These are phyloP conservation scores for Diaporthe longicolla DNA, from an alignment of 2,329 filamentous ascomycete species.

Conservation along the genomic window DNA sequence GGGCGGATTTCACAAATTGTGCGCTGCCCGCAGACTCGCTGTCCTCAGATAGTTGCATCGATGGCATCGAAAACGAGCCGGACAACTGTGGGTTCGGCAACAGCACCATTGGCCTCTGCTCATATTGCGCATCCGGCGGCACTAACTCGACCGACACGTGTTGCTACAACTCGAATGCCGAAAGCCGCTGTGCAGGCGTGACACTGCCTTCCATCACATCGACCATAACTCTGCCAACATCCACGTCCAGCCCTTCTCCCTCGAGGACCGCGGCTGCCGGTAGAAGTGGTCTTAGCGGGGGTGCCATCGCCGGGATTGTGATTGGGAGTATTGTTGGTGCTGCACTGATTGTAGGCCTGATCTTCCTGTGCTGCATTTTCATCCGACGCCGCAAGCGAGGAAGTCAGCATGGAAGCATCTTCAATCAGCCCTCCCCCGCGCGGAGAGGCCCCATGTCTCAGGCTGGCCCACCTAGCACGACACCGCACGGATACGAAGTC, in stretches of 20 bases:
- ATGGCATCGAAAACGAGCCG: conserved; percentile 84
- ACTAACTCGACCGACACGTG: conserved; percentile 95
- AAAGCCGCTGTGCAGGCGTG: conserved; percentile 81
- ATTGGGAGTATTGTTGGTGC: conserved; percentile 83
- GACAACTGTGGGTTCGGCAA: conserved; percentile 87
- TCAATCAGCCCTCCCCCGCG: conserved; percentile 91
- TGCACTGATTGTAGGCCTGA: conserved; percentile 76
- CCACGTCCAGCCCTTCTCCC: conserved; percentile 61
- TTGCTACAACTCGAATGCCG: conserved; percentile 86
- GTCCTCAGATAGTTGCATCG: conserved; percentile 79
- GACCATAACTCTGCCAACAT: conserved; percentile 73
- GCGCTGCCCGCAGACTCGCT: conserved; percentile 86
- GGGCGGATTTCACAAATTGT: conserved; percentile 93
- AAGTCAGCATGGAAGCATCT: conserved; percentile 79
- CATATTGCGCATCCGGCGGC: conserved; percentile 86
- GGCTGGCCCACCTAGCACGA: conserved; percentile 48
- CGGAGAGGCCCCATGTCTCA: conserved; percentile 64
- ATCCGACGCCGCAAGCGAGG: conserved; percentile 64
- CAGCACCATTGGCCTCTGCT: conserved; percentile 82
- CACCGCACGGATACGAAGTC: conserved; percentile 75
- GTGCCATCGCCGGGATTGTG: conserved; percentile 91
- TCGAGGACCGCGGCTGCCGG: conserved; percentile 50
- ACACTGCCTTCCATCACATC: conserved; percentile 81
- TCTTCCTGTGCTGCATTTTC: conserved; percentile 76
- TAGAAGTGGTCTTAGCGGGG: conserved; percentile 75